Base-by-base conservation (phyloP, 441 rosid genomes). In the Flueggea neowawraea region DNA sequence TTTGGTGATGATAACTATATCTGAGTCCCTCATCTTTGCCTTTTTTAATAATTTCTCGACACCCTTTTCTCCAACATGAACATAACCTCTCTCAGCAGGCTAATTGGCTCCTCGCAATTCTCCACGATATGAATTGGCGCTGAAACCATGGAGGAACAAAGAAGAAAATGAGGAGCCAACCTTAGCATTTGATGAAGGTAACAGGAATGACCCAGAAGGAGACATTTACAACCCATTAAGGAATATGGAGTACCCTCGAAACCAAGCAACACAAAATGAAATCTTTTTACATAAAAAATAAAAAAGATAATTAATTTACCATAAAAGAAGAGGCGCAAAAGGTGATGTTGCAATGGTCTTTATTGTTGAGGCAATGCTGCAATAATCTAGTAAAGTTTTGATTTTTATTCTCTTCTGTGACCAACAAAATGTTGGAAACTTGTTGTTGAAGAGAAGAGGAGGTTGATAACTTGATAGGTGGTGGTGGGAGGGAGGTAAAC, bases 1-100 rank as follows among this genome's bases (percentile, higher is more conserved):
- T 67, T 60, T 33, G 71, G 28, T 15, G 73, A 65, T 58, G 62
- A 61, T 65, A 70, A 78, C 72, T 70, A 56, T 55, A 52, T 83
- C 75, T 71, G 82, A 86, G 76, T 85, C 89, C 76, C 89, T 86
- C 92, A 84, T 92, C 22, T 62, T 71, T 66, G 56, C 54, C 36
- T 51, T 67, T 69, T 50, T 61, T 60, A 72, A 68, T 57, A 55
- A 63, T 57, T 61, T 79, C 63, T 69, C 66, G 67, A 64, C 72
- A 73, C 81, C 76, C 84, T 61, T 70, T 64, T 69, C 71, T 60
- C 71, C 69, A 56, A 71, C 58, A 69, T 31, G 39, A 54, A 52
- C 72, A 66, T 63, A 61, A 55, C 47, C 59, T 50, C 62, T 49
- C 54, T 68, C 70, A 77, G 62, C 73, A 66, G 59, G 52, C 63